Percentiles rank a stretch among this genome's conserved stretches.
phyloP scores from a whole-genome alignment of 352 stramenopile species.

The Stramenopiles sp. region DNA sequence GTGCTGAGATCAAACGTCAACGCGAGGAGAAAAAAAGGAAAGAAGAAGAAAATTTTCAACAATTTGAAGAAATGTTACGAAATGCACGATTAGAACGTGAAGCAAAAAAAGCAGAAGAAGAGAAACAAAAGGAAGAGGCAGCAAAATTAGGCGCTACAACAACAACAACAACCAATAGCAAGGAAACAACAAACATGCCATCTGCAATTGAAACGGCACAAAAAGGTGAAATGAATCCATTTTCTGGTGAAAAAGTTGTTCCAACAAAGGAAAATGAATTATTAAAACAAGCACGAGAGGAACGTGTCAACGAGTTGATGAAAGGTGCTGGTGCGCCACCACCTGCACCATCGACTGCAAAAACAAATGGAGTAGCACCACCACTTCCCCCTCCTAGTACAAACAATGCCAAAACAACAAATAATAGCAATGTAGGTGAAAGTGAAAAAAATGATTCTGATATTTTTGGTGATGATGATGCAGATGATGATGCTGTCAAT shows the following conservation, averaged over 20 bases:
- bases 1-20: conserved; percentile 50
- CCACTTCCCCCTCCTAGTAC: conserved; percentile 20
- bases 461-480: too few species aligned
- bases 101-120: conserved; percentile 25
- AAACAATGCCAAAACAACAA: conserved; percentile 5
- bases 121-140: not conserved
- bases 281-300: conserved; percentile 34
- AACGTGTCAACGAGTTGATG: conserved; percentile 39
- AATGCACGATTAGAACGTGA: conserved; percentile 31
- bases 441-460: too few species aligned
- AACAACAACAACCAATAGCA: conserved; percentile 13
- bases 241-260: conserved; percentile 44
- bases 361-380: not conserved
- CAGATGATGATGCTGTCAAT: too few species aligned
- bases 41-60: conserved; percentile 54
- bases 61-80: conserved; percentile 63
- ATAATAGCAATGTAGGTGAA: too few species aligned
- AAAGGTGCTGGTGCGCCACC: conserved; percentile 16
- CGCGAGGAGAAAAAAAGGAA: conserved; percentile 55
- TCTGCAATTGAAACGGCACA: not conserved
- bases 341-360: not conserved
- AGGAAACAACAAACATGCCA: conserved; percentile 14
- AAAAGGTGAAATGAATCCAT: conserved; percentile 26
- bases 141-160: not conserved
- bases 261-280: conserved; percentile 36